These are phyloP conservation scores for Monosporascus cannonballus DNA, from an alignment of 2,329 filamentous ascomycete species.

Conservation along the genomic window DNA sequence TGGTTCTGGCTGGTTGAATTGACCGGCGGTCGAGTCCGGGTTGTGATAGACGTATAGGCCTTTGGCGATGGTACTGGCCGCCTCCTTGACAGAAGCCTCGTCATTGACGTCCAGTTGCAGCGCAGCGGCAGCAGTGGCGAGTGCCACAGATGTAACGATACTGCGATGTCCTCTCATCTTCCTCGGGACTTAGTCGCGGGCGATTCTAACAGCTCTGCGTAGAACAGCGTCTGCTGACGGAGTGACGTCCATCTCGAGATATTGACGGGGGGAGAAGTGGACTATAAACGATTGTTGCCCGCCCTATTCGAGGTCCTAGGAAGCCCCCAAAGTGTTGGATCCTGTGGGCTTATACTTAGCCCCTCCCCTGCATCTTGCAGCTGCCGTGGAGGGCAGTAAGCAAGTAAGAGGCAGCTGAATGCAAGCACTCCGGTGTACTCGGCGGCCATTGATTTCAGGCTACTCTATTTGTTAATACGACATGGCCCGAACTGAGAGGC, in stretches of 20 bases:
- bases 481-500: too few species aligned
- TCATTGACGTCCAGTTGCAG: conserved; percentile 17
- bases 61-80: conserved; percentile 21
- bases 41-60: conserved; percentile 25
- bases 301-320: too few species aligned
- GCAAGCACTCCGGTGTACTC: neutral
- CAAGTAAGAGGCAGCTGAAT: neutral
- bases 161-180: neutral
- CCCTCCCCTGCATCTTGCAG: neutral
- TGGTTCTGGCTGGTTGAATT: conserved; percentile 26
- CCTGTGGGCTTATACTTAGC: too few species aligned
- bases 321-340: too few species aligned
- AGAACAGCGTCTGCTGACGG: too few species aligned
- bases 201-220: too few species aligned
- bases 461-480: too few species aligned
- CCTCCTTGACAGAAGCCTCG: conserved; percentile 17
- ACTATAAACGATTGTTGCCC: too few species aligned
- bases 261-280: too few species aligned
- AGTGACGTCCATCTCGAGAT: too few species aligned
- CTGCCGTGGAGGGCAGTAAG: neutral
- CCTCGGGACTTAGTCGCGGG: too few species aligned
- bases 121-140: conserved; percentile 13
- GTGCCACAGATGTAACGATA: conserved; percentile 4
- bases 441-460: too few species aligned
- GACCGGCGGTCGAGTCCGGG: conserved; percentile 21